These are phyloP conservation scores for Cyberlindnera xishuangbannaensis DNA, from an alignment of 805 yeast genomes.

Conservation along the genomic window DNA sequence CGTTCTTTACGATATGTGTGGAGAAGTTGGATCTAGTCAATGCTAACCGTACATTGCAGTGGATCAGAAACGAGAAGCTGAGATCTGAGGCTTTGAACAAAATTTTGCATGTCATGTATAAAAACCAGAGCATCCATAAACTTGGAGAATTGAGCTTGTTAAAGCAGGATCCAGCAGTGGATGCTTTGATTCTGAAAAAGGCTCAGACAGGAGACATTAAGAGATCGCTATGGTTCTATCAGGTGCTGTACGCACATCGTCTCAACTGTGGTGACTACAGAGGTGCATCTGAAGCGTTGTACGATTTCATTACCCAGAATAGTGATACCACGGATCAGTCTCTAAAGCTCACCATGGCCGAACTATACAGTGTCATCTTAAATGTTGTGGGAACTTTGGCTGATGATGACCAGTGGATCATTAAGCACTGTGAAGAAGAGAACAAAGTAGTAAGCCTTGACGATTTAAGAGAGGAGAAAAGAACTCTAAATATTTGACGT, in stretches of 20 bases:
- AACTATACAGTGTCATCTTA: slow-evolving; percentile 34
- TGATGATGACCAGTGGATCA: slow-evolving; percentile 37
- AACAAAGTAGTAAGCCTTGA: slow-evolving; percentile 19
- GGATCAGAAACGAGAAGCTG: slow-evolving; percentile 14
- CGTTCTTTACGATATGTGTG: slow-evolving; percentile 26
- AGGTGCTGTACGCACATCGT: slow-evolving; percentile 47
- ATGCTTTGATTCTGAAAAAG: slow-evolving; percentile 31
- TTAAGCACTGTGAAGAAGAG: slow-evolving; percentile 22
- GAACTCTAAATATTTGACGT: no score
- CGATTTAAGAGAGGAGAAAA: slow-evolving; percentile 15
- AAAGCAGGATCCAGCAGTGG: slow-evolving; percentile 38
- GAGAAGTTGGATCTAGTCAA: slow-evolving; percentile 26
- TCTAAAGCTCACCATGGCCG: slow-evolving; percentile 21
- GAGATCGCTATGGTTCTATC: slow-evolving; percentile 37
- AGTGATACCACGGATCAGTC: slow-evolving; percentile 5
- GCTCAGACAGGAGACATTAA: slow-evolving; percentile 27
- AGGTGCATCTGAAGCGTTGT: slow-evolving; percentile 40
- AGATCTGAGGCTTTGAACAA: slow-evolving; percentile 25
- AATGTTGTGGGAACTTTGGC: slow-evolving; percentile 33
- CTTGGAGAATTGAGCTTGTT: slow-evolving; percentile 39
- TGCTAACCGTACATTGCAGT: slow-evolving; percentile 31
- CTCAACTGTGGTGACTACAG: slow-evolving; percentile 44
- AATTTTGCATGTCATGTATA: slow-evolving; percentile 35
- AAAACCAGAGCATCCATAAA: slow-evolving; percentile 32
- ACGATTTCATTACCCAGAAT: slow-evolving; percentile 32